Evolutionary conservation across 1,284 basidiomycete species (phyloP), one percentile per base, ranked within the genome.

Genomic region (Pseudozyma pruni): DNA sequence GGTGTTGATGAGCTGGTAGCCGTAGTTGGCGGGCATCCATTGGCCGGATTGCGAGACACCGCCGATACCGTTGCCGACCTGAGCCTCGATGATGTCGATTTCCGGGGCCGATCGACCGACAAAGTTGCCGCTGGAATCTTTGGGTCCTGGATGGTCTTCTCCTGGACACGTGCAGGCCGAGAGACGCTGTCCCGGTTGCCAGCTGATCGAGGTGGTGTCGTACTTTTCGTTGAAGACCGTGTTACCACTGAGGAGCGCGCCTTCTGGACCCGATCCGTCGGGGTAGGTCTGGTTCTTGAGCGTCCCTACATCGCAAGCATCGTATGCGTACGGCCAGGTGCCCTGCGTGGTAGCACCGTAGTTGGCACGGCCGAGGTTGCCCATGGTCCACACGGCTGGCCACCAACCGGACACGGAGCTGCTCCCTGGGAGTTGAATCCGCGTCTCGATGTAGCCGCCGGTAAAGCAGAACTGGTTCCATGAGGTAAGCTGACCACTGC

Each of bases 391-490:
- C 60, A 72, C 62, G 6, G 79, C 80, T 20, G 90, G 90, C 90
- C 90, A 92, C 67, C 75, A 78, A 6, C 85, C 85, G n/a, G 83
- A 77, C 7, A 83, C 78, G 53, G 86, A 86, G 75, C 87, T 88
- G 16, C 84, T 83, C 1, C 94, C 95, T 0, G 95, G 94, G 8
- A 97, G 84, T n/a, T 87, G 87, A n/a, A 94, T 88, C 5, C 72
- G 58, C 3, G 52, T 88, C 81, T 94, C 92, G 54, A 97, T 86
- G 80, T 93, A 93, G 1, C 93, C 94, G 0, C 91, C 92, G 3
- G 90, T 95, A 83, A 95, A 97, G 84, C 94, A 96, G 63, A 97
- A 91, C 83, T 96, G 93, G 83, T 93, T 93, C 92, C 92, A 86
- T 0, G 83, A 81, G 52, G 84, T 84, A 11, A 86, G 69, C 83